Base-by-base conservation (phyloP, 2,329 filamentous ascomycete species). In the Cercospora canescens region DNA sequence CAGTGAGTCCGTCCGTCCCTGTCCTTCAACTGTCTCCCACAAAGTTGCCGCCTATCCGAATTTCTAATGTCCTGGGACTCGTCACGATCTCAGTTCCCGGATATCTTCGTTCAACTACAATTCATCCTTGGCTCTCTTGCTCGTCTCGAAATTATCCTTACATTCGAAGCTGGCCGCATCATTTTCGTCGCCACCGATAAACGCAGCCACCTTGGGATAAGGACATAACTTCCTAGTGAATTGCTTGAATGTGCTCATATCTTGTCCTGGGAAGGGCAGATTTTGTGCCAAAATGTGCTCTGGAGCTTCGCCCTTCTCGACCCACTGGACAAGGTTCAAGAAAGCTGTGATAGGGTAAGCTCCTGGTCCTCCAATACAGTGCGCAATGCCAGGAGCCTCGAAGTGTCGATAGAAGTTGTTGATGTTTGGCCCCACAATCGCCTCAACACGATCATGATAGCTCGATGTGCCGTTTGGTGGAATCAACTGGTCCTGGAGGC, bases 401-500 rank as follows among this genome's bases (percentile, higher is more conserved):
- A 79, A 81, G 35, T 76, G 71, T 11, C 77, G 75, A 55, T 75
- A 80, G 63, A 74, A 81, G 37, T 78, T 74, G 7, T 67, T 57
- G 2, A 73, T 69, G 1, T 71, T 54, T 0, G 73, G 56, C 1
- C 65, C 64, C 2, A 60, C 58, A 21, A 63, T 32, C 1, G 41
- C 55, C 14, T 62, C 60, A 4, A 79, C 77, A 4, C 70, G 66
- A 2, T 74, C 60, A 64, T 79, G 79, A 66, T 81, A 81, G 34
- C 75, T 66, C 2, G 69, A 68, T 1, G 76, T 79, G 3, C 79
- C 77, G 12, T 75, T 73, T 2, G 77, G 71, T 21, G 72, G 69
- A 58, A 81, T 81, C 9, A 78, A 58, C 26, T 76, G 68, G 62
- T 81, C 79, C 1, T 75, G 76, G 6, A 80, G 66, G 2, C 79